Base-by-base conservation (phyloP, 495 filamentous ascomycete genomes). In the Hypoxylon rickii region DNA sequence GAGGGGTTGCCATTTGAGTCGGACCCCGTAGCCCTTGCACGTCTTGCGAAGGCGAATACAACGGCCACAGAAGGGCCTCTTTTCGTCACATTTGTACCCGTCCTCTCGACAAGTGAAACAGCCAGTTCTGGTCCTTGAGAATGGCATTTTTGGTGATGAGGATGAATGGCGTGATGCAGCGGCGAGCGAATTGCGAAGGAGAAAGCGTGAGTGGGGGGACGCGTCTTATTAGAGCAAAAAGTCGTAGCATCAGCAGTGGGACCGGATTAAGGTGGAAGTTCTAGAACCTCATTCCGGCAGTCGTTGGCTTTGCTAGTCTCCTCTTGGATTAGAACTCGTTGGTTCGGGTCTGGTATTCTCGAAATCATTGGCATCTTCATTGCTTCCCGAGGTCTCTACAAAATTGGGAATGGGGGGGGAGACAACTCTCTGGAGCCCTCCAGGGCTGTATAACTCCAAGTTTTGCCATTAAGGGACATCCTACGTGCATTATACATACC, bases 81-180 rank as follows among this genome's bases (percentile, higher is more conserved):
- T 20, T 37, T 69, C 66, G 29, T 69, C 66, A 20, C 66, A 69
- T 29, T 69, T 69, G 31, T 69, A 67, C 1, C 66, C 66, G 26
- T 69, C 66, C 20, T 65, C 66, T 38, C 66, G 58, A 33, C 66
- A 69, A 16, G 66, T 69, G 41, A 61, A 60, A 15, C 66, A 69
- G n/a, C 66, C 66, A 0, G 64, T 66, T 32, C 64, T 49, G 11
- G 66, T 66, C 42, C 66, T 63, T 20, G 50, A 59, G 51, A 68
- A 68, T 15, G 62, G 40, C 61, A 59, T 67, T 13, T 37, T 53
- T n/a, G n/a, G 22, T 13, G 17, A 21, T 29, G 29, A 5, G 7
- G 18, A 40, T 15, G n/a, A 21, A 49, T 38, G 16, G 15, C 41
- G 41, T 44, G 41, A 17, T 43, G 40, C 15, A n/a, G n/a, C n/a